Percentiles rank a stretch among this genome's conserved stretches.
Evolutionary conservation across 2,329 filamentous ascomycete genomes (phyloP).

Genomic region (Beauveria caledonica): DNA sequence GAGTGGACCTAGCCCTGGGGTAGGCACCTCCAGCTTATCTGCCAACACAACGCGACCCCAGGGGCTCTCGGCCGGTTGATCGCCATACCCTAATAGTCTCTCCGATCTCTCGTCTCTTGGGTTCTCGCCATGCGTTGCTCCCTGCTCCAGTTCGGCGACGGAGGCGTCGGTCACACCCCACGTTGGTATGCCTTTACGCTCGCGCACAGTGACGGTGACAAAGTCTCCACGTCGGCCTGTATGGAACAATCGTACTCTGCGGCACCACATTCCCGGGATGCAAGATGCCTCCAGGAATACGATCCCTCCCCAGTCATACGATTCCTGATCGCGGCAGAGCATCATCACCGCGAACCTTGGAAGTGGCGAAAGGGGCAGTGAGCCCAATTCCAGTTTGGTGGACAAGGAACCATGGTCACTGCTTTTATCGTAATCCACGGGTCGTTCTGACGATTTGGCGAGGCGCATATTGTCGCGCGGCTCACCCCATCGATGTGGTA

Average conservation of each 20-base stretch:
- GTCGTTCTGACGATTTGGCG: neutral
- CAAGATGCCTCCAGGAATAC: neutral
- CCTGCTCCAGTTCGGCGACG: neutral
- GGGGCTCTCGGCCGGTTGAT: neutral
- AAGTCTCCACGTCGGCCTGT: too few species aligned
- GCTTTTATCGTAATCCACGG: neutral
- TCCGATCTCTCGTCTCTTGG: too few species aligned
- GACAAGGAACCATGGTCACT: too few species aligned
- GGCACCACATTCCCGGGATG: neutral
- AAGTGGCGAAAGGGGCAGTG: too few species aligned
- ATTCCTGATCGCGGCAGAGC: neutral
- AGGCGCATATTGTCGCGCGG: neutral
- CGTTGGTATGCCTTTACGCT: neutral
- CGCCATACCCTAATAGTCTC: neutral
- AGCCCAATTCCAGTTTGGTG: neutral
- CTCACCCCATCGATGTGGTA: neutral
- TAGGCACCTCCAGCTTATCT: neutral
- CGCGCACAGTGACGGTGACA: neutral
- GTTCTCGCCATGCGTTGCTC: too few species aligned
- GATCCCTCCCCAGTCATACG: neutral
- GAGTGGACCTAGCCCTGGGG: neutral
- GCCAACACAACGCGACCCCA: neutral
- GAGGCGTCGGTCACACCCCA: neutral
- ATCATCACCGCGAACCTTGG: neutral
- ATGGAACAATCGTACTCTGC: neutral